Evolutionary conservation across 2,329 filamentous ascomycete genomes (phyloP).

Genomic region (Calonectria pteridis): DNA sequence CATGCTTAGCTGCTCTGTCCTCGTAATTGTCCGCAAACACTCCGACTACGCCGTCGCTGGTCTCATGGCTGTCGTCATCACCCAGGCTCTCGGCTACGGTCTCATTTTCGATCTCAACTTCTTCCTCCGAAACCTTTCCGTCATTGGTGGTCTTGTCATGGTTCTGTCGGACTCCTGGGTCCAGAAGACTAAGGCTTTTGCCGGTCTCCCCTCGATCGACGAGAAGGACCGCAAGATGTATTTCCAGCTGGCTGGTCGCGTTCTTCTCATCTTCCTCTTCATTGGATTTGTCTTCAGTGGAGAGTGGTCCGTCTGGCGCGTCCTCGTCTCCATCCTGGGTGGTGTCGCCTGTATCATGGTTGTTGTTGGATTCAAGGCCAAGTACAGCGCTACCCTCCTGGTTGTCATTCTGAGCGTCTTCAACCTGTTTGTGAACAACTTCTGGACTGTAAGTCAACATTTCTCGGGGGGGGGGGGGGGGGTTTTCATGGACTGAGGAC

Average conservation of each 20-base stretch:
- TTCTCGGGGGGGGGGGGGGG: too few species aligned
- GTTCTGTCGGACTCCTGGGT: conserved; percentile 98
- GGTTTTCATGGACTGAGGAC: background rate
- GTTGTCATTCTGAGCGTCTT: conserved; percentile 96
- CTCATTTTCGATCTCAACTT: conserved; percentile 99
- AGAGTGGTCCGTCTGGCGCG: conserved; percentile 89
- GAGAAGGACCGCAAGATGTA: conserved; percentile 99
- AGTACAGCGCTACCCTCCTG: conserved; percentile 96
- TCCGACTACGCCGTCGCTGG: conserved; percentile 93
- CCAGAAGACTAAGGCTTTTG: conserved; percentile 96
- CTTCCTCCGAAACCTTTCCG: conserved; percentile 98
- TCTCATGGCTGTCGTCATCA: conserved; percentile 89
- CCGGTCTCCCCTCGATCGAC: conserved; percentile 91
- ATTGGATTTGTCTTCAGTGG: conserved; percentile 96
- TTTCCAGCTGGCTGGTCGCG: conserved; percentile 96
- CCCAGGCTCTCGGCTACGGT: conserved; percentile 95
- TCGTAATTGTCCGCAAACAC: conserved; percentile 93
- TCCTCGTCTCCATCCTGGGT: conserved; percentile 86
- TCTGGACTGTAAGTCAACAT: conserved; percentile 87
- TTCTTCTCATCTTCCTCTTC: conserved; percentile 97
- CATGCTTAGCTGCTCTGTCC: conserved; percentile 84
- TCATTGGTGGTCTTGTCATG: conserved; percentile 97
- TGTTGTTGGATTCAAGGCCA: conserved; percentile 99
- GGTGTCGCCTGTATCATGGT: conserved; percentile 97
- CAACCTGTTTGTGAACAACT: conserved; percentile 99